These are phyloP conservation scores for Bjerkandera adusta DNA, from an alignment of 1,284 basidiomycete genomes.

Conservation along the genomic window DNA sequence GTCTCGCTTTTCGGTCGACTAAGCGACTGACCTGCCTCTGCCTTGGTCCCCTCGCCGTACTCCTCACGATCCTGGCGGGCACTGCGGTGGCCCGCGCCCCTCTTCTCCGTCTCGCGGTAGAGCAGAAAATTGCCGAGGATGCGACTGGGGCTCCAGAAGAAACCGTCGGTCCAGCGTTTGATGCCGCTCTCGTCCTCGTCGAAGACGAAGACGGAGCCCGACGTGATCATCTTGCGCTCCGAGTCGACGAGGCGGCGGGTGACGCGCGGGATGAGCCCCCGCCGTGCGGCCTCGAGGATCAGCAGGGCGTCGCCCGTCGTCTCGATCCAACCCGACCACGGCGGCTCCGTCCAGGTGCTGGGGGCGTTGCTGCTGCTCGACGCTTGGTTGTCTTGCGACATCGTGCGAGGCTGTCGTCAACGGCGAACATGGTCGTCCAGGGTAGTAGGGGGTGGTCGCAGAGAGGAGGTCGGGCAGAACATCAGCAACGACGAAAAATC, in stretches of 20 bases:
- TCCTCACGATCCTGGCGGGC: slow-evolving; percentile 41
- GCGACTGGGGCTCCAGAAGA: slow-evolving; percentile 86
- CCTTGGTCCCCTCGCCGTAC: slow-evolving; percentile 32
- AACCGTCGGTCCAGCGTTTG: slow-evolving; percentile 98
- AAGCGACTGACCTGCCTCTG: slow-evolving; percentile 43
- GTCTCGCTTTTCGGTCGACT: slow-evolving; percentile 63
- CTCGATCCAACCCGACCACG: slow-evolving; percentile 92
- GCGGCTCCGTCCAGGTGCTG: slow-evolving; percentile 72
- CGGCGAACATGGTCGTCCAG: slow-evolving; percentile 5
- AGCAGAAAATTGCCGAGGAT: slow-evolving; percentile 95
- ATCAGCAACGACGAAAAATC: slow-evolving; percentile 13
- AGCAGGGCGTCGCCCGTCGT: slow-evolving; percentile 94
- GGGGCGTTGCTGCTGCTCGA: slow-evolving; percentile 24
- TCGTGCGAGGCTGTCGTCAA: slow-evolving; percentile 18
- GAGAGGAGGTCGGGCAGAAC: slow-evolving; percentile 8
- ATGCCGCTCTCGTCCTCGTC: slow-evolving; percentile 97
- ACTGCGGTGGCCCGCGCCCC: slow-evolving; percentile 58
- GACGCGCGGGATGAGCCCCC: slow-evolving; percentile 89
- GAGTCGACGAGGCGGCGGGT: slow-evolving; percentile 92
- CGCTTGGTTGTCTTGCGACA: slow-evolving; percentile 31
- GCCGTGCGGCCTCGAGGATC: slow-evolving; percentile 91
- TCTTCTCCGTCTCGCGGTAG: slow-evolving; percentile 90
- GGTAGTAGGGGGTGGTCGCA: slow-evolving; percentile 1
- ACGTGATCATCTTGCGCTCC: slow-evolving; percentile 90
- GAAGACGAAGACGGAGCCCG: slow-evolving; percentile 95